Percentiles rank a stretch among this genome's conserved stretches.
These are phyloP conservation scores for Tulasnella sp. DNA, from an alignment of 768 basidiomycete genomes.

Conservation along the genomic window DNA sequence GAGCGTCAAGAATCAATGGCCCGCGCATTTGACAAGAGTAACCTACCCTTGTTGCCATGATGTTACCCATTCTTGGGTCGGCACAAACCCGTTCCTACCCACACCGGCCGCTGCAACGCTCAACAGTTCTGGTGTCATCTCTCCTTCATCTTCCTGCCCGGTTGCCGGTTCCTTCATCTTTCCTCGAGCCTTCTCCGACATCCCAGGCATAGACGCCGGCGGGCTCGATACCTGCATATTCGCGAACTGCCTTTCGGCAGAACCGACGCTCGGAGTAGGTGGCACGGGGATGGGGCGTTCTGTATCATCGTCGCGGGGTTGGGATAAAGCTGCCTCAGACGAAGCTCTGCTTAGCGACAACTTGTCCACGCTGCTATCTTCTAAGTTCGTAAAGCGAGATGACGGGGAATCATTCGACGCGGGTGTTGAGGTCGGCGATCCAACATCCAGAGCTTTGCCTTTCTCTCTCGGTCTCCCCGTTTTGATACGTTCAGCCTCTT, in stretches of 20 bases:
- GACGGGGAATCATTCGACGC: neutral
- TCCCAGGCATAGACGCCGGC: slow-evolving; percentile 2
- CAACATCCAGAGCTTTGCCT: neutral
- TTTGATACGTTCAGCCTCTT: slow-evolving; percentile 46
- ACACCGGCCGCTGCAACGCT: slow-evolving; percentile 59
- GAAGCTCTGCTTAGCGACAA: neutral
- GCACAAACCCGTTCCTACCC: slow-evolving; percentile 86
- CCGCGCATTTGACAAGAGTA: neutral
- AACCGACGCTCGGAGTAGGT: slow-evolving; percentile 14
- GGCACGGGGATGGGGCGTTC: slow-evolving; percentile 6
- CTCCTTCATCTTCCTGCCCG: slow-evolving; percentile 38
- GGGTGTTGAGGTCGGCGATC: neutral
- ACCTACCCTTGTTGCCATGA: slow-evolving; percentile 94
- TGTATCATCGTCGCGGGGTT: neutral
- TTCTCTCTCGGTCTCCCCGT: slow-evolving; percentile 25
- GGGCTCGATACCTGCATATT: neutral
- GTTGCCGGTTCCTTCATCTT: slow-evolving; percentile 51
- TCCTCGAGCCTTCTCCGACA: slow-evolving; percentile 84
- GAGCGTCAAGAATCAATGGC: slow-evolving; percentile 5
- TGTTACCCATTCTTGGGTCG: slow-evolving; percentile 94
- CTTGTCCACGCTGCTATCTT: slow-evolving; percentile 10
- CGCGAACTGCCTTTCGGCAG: neutral
- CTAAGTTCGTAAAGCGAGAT: neutral
- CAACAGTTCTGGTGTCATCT: slow-evolving; percentile 38
- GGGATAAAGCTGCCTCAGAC: neutral